Base-by-base conservation (phyloP, 495 filamentous ascomycete species). In the Mytilinidion resinicola region DNA sequence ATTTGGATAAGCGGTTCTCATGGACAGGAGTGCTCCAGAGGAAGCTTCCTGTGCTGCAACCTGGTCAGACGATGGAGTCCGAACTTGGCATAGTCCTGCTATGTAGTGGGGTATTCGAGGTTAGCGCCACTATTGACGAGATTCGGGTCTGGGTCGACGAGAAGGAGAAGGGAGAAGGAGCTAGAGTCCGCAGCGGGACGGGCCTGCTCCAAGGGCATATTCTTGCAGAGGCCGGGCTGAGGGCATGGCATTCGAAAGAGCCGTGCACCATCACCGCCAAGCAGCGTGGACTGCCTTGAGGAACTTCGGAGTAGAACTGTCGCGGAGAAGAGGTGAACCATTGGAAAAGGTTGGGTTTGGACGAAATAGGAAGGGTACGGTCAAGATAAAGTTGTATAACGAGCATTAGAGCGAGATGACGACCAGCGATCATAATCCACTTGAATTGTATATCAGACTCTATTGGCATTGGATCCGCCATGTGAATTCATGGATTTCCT, bases 1-100 rank as follows among this genome's bases (percentile, higher is more conserved):
- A 96, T 67, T 82, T 95, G 17, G 84, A 85, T n/a, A 83, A 86
- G 63, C 85, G 88, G 51, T 78, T 96, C 12, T 85, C 86, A 11
- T 91, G 89, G 82, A 91, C 88, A 55, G 91, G 91, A 0, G 82
- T 88, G 55, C 69, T 95, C 51, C 91, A 96, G 70, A 85, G 86
- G 12, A 62, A 55, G 41, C 53, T 66, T 3, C 63, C 63, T 56
- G 76, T 79, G 0, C 72, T 96, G 0, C 82, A 83, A 3, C 67
- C 82, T 4, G 64, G 96, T 1, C 68, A 70, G 7, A 78, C 81
- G 0, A 80, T 81, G 1, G 78, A 78, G 55, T 78, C 69, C 8
- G 76, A 74, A 9, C 75, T 90, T 43, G 86, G 84, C 0, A 77
- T 90, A 21, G 86, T 85, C 37, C 80, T 84, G 12, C 79, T 95